Evolutionary conservation across 257 asterid species (phyloP), one percentile per base, ranked within the genome.

Genomic region (Coffea canephora): DNA sequence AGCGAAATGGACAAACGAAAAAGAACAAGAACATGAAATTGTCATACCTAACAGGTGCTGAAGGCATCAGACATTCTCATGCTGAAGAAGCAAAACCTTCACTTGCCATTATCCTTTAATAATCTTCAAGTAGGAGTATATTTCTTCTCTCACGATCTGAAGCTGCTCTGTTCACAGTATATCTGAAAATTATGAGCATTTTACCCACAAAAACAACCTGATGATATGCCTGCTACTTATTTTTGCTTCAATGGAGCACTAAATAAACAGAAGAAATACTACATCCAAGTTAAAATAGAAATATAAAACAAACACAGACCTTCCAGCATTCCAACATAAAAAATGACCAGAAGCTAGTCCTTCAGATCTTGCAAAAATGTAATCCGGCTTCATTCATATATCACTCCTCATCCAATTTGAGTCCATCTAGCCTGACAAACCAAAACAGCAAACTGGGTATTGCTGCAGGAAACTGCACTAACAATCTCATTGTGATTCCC

Each of bases 91-190:
- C 41, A 11, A 27, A 10, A 48, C 9, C 54, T 57, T 34, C 18
- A 6, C n/a, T 41, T 55, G n/a, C 13, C 62, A 15, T 36, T 54
- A 54, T 39, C 69, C 46, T 57, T 25, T 5, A 27, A 36, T 41
- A 69, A 78, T 41, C 46, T 78, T n/a, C 5, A n/a, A 23, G n/a
- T 36, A 6, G 76, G 4, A 78, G 11, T 57, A 78, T 54, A 52
- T 69, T 69, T 36, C 4, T 39, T 10, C 18, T 12, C 13, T n/a
- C 36, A 65, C 31, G 31, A 18, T 1, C 55, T 69, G 19, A 57
- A 69, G 61, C 52, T 50, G 76, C 48, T 43, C 76, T 59, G 55
- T 23, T 0, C 16, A 68, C 16, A 21, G 55, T 8, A 41, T 41
- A 21, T 43, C 36, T 0, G 41, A 41, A 41, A 61, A 43, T 9